phyloP scores from a whole-genome alignment of 2,329 filamentous ascomycete species.

The Achaetomium macrosporum region DNA sequence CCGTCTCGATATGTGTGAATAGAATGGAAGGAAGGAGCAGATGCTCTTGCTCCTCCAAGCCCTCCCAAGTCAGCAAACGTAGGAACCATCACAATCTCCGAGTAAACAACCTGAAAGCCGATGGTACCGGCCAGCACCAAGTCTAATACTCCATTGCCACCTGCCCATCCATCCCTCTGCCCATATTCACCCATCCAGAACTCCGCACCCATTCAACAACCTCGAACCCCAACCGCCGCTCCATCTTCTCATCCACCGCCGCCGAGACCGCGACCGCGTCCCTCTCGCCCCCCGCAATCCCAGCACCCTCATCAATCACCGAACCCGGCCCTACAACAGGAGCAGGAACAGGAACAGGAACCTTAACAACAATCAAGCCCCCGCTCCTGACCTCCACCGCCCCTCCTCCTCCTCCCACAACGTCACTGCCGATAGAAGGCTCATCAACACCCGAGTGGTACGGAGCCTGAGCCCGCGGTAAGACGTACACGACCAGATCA shows the following conservation, averaged over 20 bases:
- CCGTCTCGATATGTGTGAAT: no score
- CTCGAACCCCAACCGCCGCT: constrained; percentile 77
- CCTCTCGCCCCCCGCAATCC: constrained; percentile 24
- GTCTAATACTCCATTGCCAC: constrained; percentile 1
- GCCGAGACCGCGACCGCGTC: constrained; percentile 41
- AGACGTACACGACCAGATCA: constrained; percentile 70
- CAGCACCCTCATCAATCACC: constrained; percentile 48
- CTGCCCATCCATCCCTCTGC: background rate
- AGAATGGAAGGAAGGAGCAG: no score
- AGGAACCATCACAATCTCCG: no score
- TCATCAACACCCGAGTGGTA: background rate
- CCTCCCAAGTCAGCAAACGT: no score
- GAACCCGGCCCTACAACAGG: constrained; percentile 26
- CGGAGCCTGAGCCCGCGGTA: background rate
- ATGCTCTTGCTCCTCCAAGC: no score
- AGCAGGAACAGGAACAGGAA: constrained; percentile 19
- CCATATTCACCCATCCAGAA: constrained; percentile 28
- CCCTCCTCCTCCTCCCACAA: constrained; percentile 26
- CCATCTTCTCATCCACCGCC: constrained; percentile 59
- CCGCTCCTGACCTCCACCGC: constrained; percentile 15
- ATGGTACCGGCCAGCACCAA: background rate
- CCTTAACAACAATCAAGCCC: constrained; percentile 19
- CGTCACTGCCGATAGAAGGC: constrained; percentile 7
- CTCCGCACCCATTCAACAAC: constrained; percentile 71
- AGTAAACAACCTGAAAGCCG: no score